Conservation (phyloP, 2,329 filamentous ascomycete genomes). For the Madurella fahalii region DNA sequence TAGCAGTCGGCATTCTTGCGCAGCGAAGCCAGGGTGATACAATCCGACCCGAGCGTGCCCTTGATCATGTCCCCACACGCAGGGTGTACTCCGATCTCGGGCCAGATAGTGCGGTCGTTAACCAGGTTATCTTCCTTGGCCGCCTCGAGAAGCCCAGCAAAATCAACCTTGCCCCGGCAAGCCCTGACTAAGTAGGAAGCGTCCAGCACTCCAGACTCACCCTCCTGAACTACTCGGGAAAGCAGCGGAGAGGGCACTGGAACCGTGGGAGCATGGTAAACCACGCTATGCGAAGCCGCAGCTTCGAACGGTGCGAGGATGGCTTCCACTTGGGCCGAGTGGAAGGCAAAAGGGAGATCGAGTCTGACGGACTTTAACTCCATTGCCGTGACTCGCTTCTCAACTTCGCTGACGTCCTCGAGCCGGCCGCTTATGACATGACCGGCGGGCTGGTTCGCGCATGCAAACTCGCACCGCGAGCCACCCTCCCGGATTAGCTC, state of each 20-base stretch:
- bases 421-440: constrained; percentile 56
- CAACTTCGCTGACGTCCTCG: constrained; percentile 47
- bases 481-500: too few species aligned
- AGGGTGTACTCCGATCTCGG: constrained; percentile 67
- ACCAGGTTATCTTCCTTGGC: constrained; percentile 49
- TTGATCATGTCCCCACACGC: constrained; percentile 60
- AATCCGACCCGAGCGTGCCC: constrained; percentile 42
- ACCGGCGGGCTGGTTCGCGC: constrained; percentile 60
- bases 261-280: constrained; percentile 45
- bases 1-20: constrained; percentile 54
- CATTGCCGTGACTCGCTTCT: constrained; percentile 3
- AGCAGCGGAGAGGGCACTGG: constrained; percentile 55
- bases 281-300: constrained; percentile 21
- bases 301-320: constrained; percentile 33
- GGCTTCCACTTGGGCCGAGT: constrained; percentile 35
- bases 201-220: constrained; percentile 37
- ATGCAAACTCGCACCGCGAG: constrained; percentile 42
- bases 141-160: constrained; percentile 51
- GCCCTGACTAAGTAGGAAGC: constrained; percentile 58
- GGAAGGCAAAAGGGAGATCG: constrained; percentile 36
- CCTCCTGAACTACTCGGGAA: constrained; percentile 47
- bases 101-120: constrained; percentile 55
- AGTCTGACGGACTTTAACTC: constrained; percentile 32
- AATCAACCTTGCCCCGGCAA: constrained; percentile 63
- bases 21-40: constrained; percentile 47